Evolutionary conservation across 2,329 filamentous ascomycete genomes (phyloP).

Genomic region (Monilinia laxa): DNA sequence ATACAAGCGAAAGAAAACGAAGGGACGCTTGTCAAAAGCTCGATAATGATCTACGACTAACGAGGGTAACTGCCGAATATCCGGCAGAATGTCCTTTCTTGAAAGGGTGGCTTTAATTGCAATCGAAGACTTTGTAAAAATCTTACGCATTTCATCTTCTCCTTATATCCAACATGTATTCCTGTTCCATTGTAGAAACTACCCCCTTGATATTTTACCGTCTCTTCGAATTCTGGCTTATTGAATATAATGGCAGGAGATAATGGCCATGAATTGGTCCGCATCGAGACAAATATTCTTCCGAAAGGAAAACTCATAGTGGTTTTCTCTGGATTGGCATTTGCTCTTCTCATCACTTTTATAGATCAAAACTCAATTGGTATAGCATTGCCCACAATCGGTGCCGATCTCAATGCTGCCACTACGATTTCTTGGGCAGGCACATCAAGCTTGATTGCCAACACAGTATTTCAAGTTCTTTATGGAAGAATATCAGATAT

Average conservation of each 20-base stretch:
- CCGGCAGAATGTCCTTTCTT: constrained; percentile 9
- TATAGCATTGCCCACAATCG: constrained; percentile 52
- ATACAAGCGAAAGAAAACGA: not conserved
- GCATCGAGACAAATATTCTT: constrained; percentile 56
- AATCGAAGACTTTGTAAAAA: not conserved
- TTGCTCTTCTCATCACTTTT: constrained; percentile 54
- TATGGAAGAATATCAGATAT: constrained; percentile 63
- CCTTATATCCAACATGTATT: not conserved
- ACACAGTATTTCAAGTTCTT: constrained; percentile 63
- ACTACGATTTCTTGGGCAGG: constrained; percentile 57
- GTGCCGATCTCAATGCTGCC: constrained; percentile 45
- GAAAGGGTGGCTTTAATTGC: constrained; percentile 10
- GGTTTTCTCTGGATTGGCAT: constrained; percentile 53
- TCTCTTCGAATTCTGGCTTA: not conserved
- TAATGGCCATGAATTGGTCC: constrained; percentile 33
- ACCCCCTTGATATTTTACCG: not conserved
- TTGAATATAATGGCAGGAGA: constrained; percentile 26
- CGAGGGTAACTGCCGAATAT: constrained; percentile 15
- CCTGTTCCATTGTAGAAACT: not conserved
- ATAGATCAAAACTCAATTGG: constrained; percentile 42
- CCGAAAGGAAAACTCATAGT: constrained; percentile 50
- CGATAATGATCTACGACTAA: constrained; percentile 5
- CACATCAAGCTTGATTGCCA: constrained; percentile 54
- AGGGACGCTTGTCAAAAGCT: constrained; percentile 2
- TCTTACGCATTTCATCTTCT: not conserved